phyloP scores from a whole-genome alignment of 208 protist species.

The Polymyxa betae region DNA sequence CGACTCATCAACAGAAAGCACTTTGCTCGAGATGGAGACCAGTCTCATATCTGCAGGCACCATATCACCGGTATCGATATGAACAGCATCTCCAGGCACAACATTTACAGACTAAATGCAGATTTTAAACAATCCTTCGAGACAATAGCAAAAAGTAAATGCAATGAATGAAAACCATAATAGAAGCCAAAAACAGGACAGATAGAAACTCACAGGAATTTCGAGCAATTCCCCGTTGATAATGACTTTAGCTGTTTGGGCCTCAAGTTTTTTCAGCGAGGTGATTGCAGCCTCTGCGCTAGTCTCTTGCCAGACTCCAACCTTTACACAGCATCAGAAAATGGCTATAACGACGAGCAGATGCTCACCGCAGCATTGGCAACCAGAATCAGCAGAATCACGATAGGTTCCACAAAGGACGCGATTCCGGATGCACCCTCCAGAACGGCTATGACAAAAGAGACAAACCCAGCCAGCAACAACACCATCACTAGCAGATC shows the following conservation, averaged over 20 bases:
- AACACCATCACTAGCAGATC: slow-evolving; percentile 85
- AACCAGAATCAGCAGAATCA: slow-evolving; percentile 90
- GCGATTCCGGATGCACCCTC: slow-evolving; percentile 66
- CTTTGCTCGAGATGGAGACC: slow-evolving; percentile 76
- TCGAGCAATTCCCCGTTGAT: slow-evolving; percentile 73
- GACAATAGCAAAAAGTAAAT: no score
- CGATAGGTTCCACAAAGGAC: slow-evolving; percentile 86
- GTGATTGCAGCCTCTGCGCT: slow-evolving; percentile 85
- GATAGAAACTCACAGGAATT: slow-evolving; percentile 62
- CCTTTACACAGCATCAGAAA: neutral
- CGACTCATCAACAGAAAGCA: slow-evolving; percentile 75
- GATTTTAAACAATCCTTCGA: no score
- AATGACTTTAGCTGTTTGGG: slow-evolving; percentile 64
- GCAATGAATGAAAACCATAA: no score
- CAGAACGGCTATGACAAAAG: slow-evolving; percentile 79
- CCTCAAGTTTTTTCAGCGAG: slow-evolving; percentile 69
- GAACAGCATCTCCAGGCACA: slow-evolving; percentile 92
- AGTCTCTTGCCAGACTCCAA: slow-evolving; percentile 86
- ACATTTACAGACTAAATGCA: slow-evolving; percentile 76
- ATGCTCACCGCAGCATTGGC: slow-evolving; percentile 87
- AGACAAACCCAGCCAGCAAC: slow-evolving; percentile 78
- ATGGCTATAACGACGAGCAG: slow-evolving; percentile 76
- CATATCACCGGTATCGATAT: slow-evolving; percentile 85
- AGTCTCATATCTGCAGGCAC: slow-evolving; percentile 92
- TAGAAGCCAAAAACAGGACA: neutral